Base-by-base conservation (phyloP, 805 yeast genomes). In the Kazachstania viticola region DNA sequence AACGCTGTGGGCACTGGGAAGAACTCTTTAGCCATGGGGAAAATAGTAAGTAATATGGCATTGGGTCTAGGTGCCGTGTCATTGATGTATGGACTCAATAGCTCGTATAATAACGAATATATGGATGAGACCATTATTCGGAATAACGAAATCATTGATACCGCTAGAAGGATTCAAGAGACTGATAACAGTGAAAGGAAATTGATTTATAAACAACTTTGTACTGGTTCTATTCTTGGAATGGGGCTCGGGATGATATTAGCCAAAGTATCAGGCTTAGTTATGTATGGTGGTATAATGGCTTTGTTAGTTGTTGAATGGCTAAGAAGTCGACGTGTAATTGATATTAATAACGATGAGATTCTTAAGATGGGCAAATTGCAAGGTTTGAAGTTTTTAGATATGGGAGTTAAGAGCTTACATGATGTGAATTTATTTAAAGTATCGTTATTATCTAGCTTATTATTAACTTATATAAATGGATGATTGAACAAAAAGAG, bases 181-280 rank as follows among this genome's bases (percentile, higher is more conserved):
- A 13, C 17, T 16, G 23, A 12, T 16, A 14, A 30, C 2, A 30
- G 19, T 9, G 29, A 28, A 6, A 32, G 42, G 19, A 36, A 30
- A n/a, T 21, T 19, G 2, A 27, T 21, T 14, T 48, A 51, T 30
- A 41, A 42, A 18, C 54, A 51, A 31, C 36, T 51, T 15, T 48
- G 54, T 29, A 29, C 45, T 4, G 57, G 57, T 8, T 51, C 57
- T 2, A 38, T 51, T 5, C 28, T 44, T 11, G 57, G 57, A 5
- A 32, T 51, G 3, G 39, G 44, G 14, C 30, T 39, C n/a, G 57
- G 55, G 7, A 37, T 49, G 6, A 34, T 49, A 1, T 37, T 51
- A 14, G 49, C 48, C n/a, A 49, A 49, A 31, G 32, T 51, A 3
- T 49, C 55, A 2, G 38, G 44, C 3, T 21, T 41, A n/a, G 31